These are phyloP conservation scores for Xylariomycetidae sp. DNA, from an alignment of 2,329 filamentous ascomycete genomes.

Conservation along the genomic window DNA sequence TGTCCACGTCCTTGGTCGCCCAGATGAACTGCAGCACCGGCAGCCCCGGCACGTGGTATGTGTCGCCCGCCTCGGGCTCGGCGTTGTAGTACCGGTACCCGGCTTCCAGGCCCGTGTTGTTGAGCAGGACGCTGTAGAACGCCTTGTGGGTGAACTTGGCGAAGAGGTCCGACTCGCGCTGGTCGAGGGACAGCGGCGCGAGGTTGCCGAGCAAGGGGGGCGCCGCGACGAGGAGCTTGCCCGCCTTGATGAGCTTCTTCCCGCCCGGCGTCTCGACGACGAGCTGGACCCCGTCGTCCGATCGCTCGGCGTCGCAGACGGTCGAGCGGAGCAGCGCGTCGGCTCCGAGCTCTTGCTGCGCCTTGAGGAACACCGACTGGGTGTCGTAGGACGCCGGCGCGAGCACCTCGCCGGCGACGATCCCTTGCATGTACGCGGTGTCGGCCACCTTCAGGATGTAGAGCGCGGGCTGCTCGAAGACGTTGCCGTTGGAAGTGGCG, in stretches of 20 bases:
- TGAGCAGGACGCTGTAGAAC: neutral
- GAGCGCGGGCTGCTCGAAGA: conserved; percentile 31
- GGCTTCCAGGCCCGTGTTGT: neutral
- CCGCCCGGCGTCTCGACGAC: conserved; percentile 22
- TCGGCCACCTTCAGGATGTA: conserved; percentile 36
- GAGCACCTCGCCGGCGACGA: conserved; percentile 7
- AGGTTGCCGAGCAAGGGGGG: conserved; percentile 30
- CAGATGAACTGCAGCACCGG: conserved; percentile 3
- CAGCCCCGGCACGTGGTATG: conserved; percentile 2
- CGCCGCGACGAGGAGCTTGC: conserved; percentile 31
- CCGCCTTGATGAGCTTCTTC: conserved; percentile 25
- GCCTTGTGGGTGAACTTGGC: conserved; percentile 1
- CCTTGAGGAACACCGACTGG: conserved; percentile 23
- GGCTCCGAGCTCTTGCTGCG: conserved; percentile 19
- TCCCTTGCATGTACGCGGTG: conserved; percentile 14
- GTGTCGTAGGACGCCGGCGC: conserved; percentile 18
- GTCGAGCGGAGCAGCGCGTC: conserved; percentile 23
- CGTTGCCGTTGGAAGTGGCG: conserved; percentile 34
- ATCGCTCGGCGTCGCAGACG: conserved; percentile 16
- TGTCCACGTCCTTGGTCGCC: conserved; percentile 1
- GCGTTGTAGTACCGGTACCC: conserved; percentile 1
- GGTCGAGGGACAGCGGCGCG: conserved; percentile 26
- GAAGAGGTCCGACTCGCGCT: neutral
- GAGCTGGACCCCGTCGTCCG: conserved; percentile 17
- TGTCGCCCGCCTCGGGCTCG: neutral